phyloP scores from a whole-genome alignment of 768 basidiomycete genomes.

The Trametes cinnabarina region DNA sequence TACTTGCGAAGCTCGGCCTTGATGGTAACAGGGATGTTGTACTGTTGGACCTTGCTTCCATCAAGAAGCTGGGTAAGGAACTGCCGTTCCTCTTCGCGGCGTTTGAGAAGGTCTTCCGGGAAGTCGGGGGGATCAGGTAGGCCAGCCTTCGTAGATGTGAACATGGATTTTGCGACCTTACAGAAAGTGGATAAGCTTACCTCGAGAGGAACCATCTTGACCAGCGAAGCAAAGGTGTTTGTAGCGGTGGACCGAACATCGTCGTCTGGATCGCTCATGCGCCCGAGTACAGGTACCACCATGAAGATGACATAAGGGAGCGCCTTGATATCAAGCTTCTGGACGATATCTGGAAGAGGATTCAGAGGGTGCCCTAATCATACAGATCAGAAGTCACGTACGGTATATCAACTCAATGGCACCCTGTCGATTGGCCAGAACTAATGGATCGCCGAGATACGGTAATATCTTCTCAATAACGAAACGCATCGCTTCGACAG shows the following conservation, averaged over 20 bases:
- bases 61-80: conserved; percentile 94
- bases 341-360: conserved; percentile 71
- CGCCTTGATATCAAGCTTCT: conserved; percentile 88
- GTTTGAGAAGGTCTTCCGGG: conserved; percentile 80
- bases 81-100: conserved; percentile 82
- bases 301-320: conserved; percentile 96
- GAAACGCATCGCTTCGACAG: conserved; percentile 79
- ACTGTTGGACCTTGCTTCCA: conserved; percentile 91
- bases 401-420: conserved; percentile 89
- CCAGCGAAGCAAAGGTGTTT: conserved; percentile 94
- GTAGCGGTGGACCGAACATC: conserved; percentile 91
- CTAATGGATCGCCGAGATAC: conserved; percentile 73
- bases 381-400: conserved; percentile 42
- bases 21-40: conserved; percentile 80
- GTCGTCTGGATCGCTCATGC: conserved; percentile 95
- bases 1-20: conserved; percentile 95
- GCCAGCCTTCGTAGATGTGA: conserved; percentile 63
- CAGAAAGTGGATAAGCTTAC: conserved; percentile 42
- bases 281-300: conserved; percentile 91
- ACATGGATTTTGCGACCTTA: neutral
- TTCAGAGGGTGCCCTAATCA: conserved; percentile 6
- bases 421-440: conserved; percentile 80
- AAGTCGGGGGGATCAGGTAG: conserved; percentile 96
- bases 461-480: conserved; percentile 87
- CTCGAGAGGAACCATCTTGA: conserved; percentile 98